These are phyloP conservation scores for Trypanosoma grayi DNA, from an alignment of 208 protist genomes.

Conservation along the genomic window DNA sequence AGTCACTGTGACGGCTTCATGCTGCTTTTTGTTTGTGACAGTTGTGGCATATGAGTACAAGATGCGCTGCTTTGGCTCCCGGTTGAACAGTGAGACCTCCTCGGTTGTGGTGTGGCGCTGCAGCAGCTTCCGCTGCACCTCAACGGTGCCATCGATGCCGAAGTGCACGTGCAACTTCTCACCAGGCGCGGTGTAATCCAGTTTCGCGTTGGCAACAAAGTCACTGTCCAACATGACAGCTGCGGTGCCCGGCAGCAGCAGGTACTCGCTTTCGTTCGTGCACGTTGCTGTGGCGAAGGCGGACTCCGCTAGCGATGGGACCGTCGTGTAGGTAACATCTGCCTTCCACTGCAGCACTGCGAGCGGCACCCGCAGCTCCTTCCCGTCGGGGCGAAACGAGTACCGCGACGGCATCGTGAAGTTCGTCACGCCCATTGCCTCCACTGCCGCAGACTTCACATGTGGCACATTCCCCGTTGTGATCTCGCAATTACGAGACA, in stretches of 20 bases:
- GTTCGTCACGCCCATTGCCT: slow-evolving; percentile 16
- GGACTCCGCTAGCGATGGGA: slow-evolving; percentile 12
- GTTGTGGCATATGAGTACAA: slow-evolving; percentile 19
- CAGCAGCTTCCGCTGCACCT: slow-evolving; percentile 20
- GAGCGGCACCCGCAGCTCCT: slow-evolving; percentile 21
- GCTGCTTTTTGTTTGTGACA: slow-evolving; percentile 22
- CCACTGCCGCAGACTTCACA: neutral
- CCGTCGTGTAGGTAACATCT: slow-evolving; percentile 19
- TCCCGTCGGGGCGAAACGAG: slow-evolving; percentile 8
- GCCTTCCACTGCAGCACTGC: slow-evolving; percentile 18
- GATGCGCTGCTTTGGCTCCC: slow-evolving; percentile 12
- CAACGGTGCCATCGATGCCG: slow-evolving; percentile 26
- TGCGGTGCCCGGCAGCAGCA: slow-evolving; percentile 17
- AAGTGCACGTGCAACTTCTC: slow-evolving; percentile 24
- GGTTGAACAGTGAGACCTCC: slow-evolving; percentile 7
- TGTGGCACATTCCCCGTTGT: too few relatives aligned
- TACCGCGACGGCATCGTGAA: slow-evolving; percentile 17
- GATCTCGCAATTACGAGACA: too few relatives aligned
- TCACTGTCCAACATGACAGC: slow-evolving; percentile 27
- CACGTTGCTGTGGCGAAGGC: slow-evolving; percentile 23
- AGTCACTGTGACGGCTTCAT: slow-evolving; percentile 15
- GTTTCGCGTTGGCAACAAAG: slow-evolving; percentile 21
- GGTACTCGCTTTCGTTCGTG: slow-evolving; percentile 25
- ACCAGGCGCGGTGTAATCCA: slow-evolving; percentile 20
- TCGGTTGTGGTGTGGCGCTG: slow-evolving; percentile 6